Evolutionary conservation across 1,284 basidiomycete species (phyloP).

Genomic region (Phaffia rhodozyma): DNA sequence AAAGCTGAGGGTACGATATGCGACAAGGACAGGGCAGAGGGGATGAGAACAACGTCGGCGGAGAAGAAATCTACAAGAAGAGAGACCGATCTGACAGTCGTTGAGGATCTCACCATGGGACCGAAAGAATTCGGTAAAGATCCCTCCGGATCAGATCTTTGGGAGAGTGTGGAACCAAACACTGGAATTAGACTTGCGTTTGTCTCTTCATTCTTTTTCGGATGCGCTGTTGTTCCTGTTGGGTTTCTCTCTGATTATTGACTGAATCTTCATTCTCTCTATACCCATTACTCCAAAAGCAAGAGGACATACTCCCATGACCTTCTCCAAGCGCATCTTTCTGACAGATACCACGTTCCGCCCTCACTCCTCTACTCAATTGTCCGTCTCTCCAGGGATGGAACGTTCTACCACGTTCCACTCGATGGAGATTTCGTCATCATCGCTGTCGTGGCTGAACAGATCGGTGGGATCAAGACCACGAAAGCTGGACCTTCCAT

Average conservation of each 20-base stretch:
- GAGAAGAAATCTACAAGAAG: slow-evolving; percentile 19
- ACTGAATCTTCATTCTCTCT: slow-evolving; percentile 8
- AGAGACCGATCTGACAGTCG: slow-evolving; percentile 55
- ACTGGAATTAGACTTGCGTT: slow-evolving; percentile 74
- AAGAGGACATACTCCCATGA: slow-evolving; percentile 61
- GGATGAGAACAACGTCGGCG: background rate
- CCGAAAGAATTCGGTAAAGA: slow-evolving; percentile 48
- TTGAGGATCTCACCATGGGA: slow-evolving; percentile 62
- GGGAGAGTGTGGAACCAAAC: slow-evolving; percentile 69
- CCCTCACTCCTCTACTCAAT: slow-evolving; percentile 79
- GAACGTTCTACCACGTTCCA: slow-evolving; percentile 77
- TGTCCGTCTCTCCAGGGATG: slow-evolving; percentile 59
- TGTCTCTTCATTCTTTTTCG: slow-evolving; percentile 26
- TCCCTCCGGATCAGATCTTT: slow-evolving; percentile 38
- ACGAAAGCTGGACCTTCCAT: slow-evolving; percentile 23
- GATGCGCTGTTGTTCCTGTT: background rate
- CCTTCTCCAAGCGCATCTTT: slow-evolving; percentile 67
- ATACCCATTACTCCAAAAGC: slow-evolving; percentile 37
- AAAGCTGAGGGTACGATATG: background rate
- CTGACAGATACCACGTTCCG: slow-evolving; percentile 71
- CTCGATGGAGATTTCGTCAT: slow-evolving; percentile 82
- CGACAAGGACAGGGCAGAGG: slow-evolving; percentile 17
- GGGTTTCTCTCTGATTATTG: slow-evolving; percentile 9
- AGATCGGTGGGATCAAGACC: slow-evolving; percentile 45
- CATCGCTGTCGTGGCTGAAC: slow-evolving; percentile 81